Base-by-base conservation (phyloP, 2,329 filamentous ascomycete species). In the Phyllosticta paracitricarpa region DNA sequence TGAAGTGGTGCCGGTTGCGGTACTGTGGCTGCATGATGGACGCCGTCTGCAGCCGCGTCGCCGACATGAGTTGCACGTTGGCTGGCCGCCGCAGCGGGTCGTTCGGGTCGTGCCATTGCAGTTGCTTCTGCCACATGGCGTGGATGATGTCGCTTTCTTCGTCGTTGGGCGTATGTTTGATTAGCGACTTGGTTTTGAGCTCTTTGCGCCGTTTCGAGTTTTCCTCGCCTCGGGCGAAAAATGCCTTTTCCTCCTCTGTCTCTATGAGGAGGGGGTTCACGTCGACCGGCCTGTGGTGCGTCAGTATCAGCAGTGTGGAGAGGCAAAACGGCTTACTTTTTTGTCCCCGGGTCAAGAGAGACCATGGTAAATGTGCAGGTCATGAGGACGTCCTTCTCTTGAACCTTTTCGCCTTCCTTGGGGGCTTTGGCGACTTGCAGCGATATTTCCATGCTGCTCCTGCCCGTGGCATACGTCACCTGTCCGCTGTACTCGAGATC, bases 281-380 rank as follows among this genome's bases (percentile, higher is more conserved):
- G 19, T 82, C 79, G 14, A 85, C 82, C 0, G 86, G 83, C 63
- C 80, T 82, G 58, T n/a, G 17, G 12, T 3, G 26, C 22, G 19
- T 60, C 14, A 60, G 58, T 25, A 28, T 3, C 7, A 24, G n/a
- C 22, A 17, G 58, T 65, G 54, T 64, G 54, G 14, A 14, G 2
- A 33, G 40, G 35, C 4, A 2, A 61, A 14, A 8, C 14, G 14
- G 52, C 51, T 6, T 70, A 82, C 76, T 82, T 86, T 72, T 86
- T 88, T 1, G 86, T 89, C 3, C 68, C 75, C 1, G 87, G 86
- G 66, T 90, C 84, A 10, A 90, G 75, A 1, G 87, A 88, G 0
- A 90, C 88, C 88, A 91, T 90, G 0, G 87, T 90, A 68, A 89
- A 89, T 6, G 85, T 83, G 72, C 86, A 89, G n/a, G 84, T 87